Evolutionary conservation across 2,329 filamentous ascomycete genomes (phyloP), one percentile per base, ranked within the genome.

Genomic region (Phaeoacremonium minimum): DNA sequence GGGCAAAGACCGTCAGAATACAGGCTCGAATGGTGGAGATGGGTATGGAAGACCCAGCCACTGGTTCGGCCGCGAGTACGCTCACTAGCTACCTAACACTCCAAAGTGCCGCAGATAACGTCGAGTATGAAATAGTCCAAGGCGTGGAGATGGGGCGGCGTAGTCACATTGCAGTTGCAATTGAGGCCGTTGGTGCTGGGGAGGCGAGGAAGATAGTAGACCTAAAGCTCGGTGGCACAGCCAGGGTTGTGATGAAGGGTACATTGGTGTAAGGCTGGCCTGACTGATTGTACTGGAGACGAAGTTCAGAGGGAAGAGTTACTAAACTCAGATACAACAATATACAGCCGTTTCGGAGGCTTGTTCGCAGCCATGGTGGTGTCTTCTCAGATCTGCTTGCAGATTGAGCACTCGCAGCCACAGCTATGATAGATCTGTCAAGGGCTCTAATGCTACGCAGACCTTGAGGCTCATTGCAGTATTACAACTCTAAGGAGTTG

Each of bases 131-230:
- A 39, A 60, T 85, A 43, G 73, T 73, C 40, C 81, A 85, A 59
- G 82, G 80, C 1, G 76, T 83, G 8, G 80, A 85, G 58, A 83
- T 85, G 74, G 80, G 78, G 6, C 59, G 78, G 45, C 61, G 60
- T 53, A 78, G 74, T 48, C 60, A 69, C 33, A 76, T 77, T 32
- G 48, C 55, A 28, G 66, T 77, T 22, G 63, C 71, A 37, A 61
- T 73, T n/a, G 37, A 43, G 9, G 31, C 33, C 15, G 17, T 15
- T 13, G 37, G 15, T 7, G 32, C 36, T 7, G 38, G 19, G 6
- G 33, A 35, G 13, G 33, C 22, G 14, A 38, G 38, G 14, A 28
- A 16, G 38, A 37, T 60, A 8, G 47, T 50, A 41, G 46, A 52
- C 32, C 39, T 58, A 14, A 45, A 45, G 30, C 38, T 59, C 12